Evolutionary conservation across 352 stramenopile genomes (phyloP), one percentile per base, ranked within the genome.

Genomic region (Phytophthora pistaciae): DNA sequence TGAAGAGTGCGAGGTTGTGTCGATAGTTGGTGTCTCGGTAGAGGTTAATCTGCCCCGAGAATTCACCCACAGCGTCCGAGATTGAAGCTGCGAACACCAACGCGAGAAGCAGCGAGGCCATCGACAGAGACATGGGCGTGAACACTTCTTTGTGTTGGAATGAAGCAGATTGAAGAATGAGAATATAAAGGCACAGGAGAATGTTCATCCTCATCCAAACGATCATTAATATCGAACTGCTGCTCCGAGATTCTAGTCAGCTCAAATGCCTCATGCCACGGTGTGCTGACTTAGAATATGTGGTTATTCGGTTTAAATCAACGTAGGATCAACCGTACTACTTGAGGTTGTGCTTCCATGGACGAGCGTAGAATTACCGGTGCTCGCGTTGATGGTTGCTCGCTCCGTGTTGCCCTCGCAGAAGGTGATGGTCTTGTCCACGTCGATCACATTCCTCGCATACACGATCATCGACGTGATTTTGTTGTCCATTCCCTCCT

Each of bases 11-110:
- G 21, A 74, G 60, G 7, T 36, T 31, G 54, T 69, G n/a, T 0
- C 54, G 60, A 33, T 49, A 60, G 33, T 65, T 65, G 36, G 36
- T 74, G 36, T 74, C 66, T 9, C 66, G 60, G 20, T 74, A 74
- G 10, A 74, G 27, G 0, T 55, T 55, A 18, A 74, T 69, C 4
- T 38, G 8, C 9, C 59, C 59, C 5, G 60, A 55, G 4, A 73
- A 73, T 2, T 49, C 53, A 6, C 54, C 27, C 7, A 11, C n/a
- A 54, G 21, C 1, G 3, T 27, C 18, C 7, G 44, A 27, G 7
- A 27, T 27, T 10, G 44, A 27, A 10, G 44, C 44, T 52, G 44
- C 9, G n/a, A 52, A 13, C 23, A 3, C 14, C 44, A 13, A 52
- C n/a, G 9, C n/a, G 3, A 52, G n/a, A 27, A 52, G n/a, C 3